A percentile compares a stretch with the other conserved stretches of the same genome.
phyloP scores from a whole-genome alignment of 768 basidiomycete genomes.

The Daedaleopsis sinensis region DNA sequence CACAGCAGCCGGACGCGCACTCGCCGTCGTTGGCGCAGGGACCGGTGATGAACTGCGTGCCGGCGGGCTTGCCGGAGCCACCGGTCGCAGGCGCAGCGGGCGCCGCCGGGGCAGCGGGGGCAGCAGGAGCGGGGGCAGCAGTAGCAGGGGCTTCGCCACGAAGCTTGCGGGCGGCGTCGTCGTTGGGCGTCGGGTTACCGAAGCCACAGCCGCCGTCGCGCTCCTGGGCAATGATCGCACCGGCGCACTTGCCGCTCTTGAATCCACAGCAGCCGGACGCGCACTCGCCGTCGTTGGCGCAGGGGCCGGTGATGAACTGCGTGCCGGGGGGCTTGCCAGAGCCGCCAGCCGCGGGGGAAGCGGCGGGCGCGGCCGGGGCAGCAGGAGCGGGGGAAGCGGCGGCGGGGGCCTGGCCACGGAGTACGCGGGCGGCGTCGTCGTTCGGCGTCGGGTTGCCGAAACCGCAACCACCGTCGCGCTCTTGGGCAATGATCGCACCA shows the following conservation, averaged over 20 bases:
- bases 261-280: constrained; percentile 31
- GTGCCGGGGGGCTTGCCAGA: constrained; percentile 10
- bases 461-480: constrained; percentile 27
- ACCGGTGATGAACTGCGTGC: constrained; percentile 24
- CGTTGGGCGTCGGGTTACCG: constrained; percentile 28
- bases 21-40: constrained; percentile 25
- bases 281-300: constrained; percentile 26
- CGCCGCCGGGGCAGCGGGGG: background rate
- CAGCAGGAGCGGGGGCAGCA: too few relatives aligned
- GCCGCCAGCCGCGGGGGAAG: background rate
- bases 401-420: constrained; percentile 4
- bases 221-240: constrained; percentile 28
- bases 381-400: constrained; percentile 1
- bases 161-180: constrained; percentile 22
- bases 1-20: constrained; percentile 31
- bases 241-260: constrained; percentile 30
- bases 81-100: background rate
- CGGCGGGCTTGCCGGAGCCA: constrained; percentile 3
- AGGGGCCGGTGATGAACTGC: too few relatives aligned
- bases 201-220: constrained; percentile 31
- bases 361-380: background rate
- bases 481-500: constrained; percentile 25
- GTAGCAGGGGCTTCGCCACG: constrained; percentile 11
- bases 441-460: constrained; percentile 22
- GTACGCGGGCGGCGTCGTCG: constrained; percentile 21